Conservation (phyloP, 2,329 filamentous ascomycete genomes). For the Colletotrichum melonis region DNA sequence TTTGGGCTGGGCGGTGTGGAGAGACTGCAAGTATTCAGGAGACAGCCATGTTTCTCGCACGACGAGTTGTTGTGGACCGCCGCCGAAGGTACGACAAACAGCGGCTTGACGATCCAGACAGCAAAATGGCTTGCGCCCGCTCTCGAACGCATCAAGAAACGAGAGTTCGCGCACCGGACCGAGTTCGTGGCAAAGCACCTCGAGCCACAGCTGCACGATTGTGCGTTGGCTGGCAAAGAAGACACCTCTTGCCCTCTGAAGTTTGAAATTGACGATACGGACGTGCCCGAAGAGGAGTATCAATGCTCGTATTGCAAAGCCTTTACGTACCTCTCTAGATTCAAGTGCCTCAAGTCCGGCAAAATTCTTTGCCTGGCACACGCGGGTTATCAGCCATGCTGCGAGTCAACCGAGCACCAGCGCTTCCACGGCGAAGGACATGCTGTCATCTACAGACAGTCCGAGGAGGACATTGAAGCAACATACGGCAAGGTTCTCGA, state of each 20-base stretch:
- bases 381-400: conserved; percentile 84
- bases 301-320: conserved; percentile 93
- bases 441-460: conserved; percentile 80
- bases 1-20: conserved; percentile 89
- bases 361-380: conserved; percentile 88
- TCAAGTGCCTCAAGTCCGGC: conserved; percentile 83
- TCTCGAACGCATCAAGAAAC: conserved; percentile 79
- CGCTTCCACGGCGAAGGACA: conserved; percentile 79
- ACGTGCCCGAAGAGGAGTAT: conserved; percentile 91
- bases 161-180: conserved; percentile 77
- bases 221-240: conserved; percentile 60
- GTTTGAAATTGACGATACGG: conserved; percentile 75
- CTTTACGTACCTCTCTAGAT: conserved; percentile 91
- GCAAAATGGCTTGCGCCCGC: conserved; percentile 96
- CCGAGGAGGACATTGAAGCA: conserved; percentile 74
- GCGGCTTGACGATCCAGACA: conserved; percentile 79
- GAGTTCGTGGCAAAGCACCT: conserved; percentile 76
- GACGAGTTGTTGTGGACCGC: conserved; percentile 95
- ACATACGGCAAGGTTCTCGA: conserved; percentile 83
- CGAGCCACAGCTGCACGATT: conserved; percentile 64
- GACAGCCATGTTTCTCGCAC: conserved; percentile 96
- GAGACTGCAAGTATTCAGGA: conserved; percentile 85
- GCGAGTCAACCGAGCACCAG: conserved; percentile 73
- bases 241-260: conserved; percentile 67
- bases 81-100: conserved; percentile 78